These are phyloP conservation scores for Populus hybrid DNA, from an alignment of 441 rosid genomes.

Conservation along the genomic window DNA sequence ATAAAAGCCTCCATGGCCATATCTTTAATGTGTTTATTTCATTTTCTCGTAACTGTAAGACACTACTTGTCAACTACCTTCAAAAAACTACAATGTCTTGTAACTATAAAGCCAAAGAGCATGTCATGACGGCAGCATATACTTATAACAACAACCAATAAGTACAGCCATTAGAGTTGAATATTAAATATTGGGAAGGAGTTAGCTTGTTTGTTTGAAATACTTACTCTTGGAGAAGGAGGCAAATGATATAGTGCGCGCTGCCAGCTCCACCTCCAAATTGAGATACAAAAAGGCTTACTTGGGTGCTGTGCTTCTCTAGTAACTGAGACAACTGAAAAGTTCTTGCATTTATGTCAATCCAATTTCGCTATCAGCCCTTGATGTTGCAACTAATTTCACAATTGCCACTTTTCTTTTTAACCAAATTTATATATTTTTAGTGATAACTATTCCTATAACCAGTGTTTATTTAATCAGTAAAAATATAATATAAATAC, in stretches of 20 bases:
- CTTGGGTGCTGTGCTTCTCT: neutral
- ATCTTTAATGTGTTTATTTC: constrained; percentile 8
- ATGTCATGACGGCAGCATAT: too few species aligned
- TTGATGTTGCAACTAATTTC: neutral
- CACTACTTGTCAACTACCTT: constrained; percentile 18
- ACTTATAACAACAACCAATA: neutral
- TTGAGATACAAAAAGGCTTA: neutral
- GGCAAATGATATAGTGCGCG: constrained; percentile 29
- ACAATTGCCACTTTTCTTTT: constrained; percentile 3
- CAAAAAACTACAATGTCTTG: neutral
- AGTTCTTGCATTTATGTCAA: neutral
- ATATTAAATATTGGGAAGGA: neutral
- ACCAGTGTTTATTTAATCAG: neutral
- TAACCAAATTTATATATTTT: too few species aligned
- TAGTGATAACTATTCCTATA: neutral
- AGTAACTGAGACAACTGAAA: neutral
- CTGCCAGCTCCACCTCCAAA: constrained; percentile 43
- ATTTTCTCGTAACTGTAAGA: constrained; percentile 9
- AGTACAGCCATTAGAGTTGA: neutral
- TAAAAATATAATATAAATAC: too few species aligned
- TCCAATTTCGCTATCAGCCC: constrained; percentile 11
- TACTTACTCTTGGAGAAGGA: constrained; percentile 38
- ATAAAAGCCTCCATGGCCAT: constrained; percentile 12
- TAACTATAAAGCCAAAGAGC: neutral
- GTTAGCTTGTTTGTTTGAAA: neutral